Base-by-base conservation (phyloP, 768 basidiomycete genomes). In the Lyophyllum decastes region DNA sequence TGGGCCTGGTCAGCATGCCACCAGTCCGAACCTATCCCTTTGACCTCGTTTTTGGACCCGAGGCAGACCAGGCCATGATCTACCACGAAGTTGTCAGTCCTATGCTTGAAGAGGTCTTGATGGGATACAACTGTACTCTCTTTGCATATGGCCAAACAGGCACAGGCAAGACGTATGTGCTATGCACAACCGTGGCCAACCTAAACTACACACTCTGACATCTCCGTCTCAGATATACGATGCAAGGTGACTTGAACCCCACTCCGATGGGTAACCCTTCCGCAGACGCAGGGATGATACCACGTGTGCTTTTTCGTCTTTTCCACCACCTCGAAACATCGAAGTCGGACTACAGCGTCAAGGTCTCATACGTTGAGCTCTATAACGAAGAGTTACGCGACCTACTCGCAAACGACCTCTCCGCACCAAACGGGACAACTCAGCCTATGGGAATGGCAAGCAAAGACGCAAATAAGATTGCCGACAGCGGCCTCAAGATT, bases 91-190 rank as follows among this genome's bases (percentile, higher is more conserved):
- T 98, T 40, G 96, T 98, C 41, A 83, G 83, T 61, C 94, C 94
- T 0, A 91, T 98, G 83, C 78, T 99, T 50, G 87, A 93, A 47
- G 92, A 99, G 70, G 95, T 98, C n/a, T 74, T 98, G 38, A 78
- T 83, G 71, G 97, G 97, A 5, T 99, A 97, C 78, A 98, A 98
- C 68, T 98, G 96, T 69, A 96, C 94, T 0, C 78, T 99, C 21
- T 98, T 98, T 73, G 95, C 95, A 4, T 99, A 99, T 69, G 97
- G 97, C 1, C 97, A 98, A 72, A 98, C 97, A 0, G 97, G 97
- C 0, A 98, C 97, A 0, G 97, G 97, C 21, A 99, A 99, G 77
- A 98, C 97, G 94, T 97, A 70, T 65, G 92, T 78, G 3, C 16
- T 65, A 92, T 78, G 3, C 16, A 34, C 33, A 9, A 44, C n/a